These are phyloP conservation scores for Coniochaeta sp. DNA, from an alignment of 2,329 filamentous ascomycete species.

Conservation along the genomic window DNA sequence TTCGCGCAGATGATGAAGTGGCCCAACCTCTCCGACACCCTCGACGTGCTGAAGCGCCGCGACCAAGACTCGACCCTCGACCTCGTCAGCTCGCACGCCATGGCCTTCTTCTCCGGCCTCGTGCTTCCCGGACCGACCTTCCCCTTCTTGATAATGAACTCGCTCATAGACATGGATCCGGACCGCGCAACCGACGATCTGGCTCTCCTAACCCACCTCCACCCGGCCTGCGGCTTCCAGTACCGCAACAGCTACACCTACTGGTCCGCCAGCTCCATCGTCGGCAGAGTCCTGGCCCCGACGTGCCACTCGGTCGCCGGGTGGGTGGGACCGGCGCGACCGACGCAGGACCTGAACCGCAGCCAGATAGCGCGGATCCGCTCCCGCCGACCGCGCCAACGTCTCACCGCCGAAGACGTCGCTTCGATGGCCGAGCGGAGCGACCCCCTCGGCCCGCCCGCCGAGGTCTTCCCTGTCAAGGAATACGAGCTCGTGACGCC, in stretches of 20 bases:
- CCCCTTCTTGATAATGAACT: slow-evolving; percentile 72
- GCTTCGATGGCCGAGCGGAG: slow-evolving; percentile 59
- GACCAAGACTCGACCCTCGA: slow-evolving; percentile 52
- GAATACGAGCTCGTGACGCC: slow-evolving; percentile 59
- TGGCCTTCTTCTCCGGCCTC: slow-evolving; percentile 71
- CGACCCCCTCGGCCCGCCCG: slow-evolving; percentile 58
- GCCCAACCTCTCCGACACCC: slow-evolving; percentile 62
- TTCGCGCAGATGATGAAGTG: slow-evolving; percentile 70
- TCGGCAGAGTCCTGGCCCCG: slow-evolving; percentile 68
- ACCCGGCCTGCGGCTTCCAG: slow-evolving; percentile 66
- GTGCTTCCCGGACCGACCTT: slow-evolving; percentile 62
- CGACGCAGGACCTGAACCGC: slow-evolving; percentile 57
- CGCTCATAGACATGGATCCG: slow-evolving; percentile 66
- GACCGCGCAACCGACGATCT: slow-evolving; percentile 59
- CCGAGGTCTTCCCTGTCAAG: slow-evolving; percentile 53
- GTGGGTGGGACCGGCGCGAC: slow-evolving; percentile 67
- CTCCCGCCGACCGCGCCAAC: slow-evolving; percentile 48
- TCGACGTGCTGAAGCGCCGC: slow-evolving; percentile 53
- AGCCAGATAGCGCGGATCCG: slow-evolving; percentile 65
- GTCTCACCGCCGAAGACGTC: slow-evolving; percentile 47
- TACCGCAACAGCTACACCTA: slow-evolving; percentile 69
- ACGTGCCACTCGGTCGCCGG: slow-evolving; percentile 64
- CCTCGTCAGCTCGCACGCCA: slow-evolving; percentile 58
- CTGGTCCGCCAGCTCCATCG: slow-evolving; percentile 64
- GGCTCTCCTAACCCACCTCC: slow-evolving; percentile 59